Base-by-base conservation (phyloP, 768 basidiomycete genomes). In the Hericium alpestre region DNA sequence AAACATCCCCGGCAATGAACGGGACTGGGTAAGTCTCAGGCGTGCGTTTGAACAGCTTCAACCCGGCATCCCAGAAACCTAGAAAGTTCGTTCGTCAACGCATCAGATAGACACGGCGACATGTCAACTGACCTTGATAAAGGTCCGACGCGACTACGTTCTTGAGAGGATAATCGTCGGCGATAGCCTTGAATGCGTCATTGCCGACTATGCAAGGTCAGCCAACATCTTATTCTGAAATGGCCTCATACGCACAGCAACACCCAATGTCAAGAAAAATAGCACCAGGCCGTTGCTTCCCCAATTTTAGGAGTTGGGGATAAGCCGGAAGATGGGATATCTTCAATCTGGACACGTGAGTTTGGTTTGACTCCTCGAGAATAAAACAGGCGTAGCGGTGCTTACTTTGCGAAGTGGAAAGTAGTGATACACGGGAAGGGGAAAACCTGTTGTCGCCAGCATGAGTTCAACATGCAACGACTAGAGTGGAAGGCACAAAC, bases 1-100 rank as follows among this genome's bases (percentile, higher is more conserved):
- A 76, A 0, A 67, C 72, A 58, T 87, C 76, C 0, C 84, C 85
- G 10, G 73, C 67, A 13, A 86, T 54, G 63, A 87, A 86, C 0
- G 70, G 65, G 0, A 73, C 79, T 1, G 81, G 79, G 66, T 82
- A 85, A 0, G 75, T 72, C 40, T 76, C 69, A 0, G 77, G 74
- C 0, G 72, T 79, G 3, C 78, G 73, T 52, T 66, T 74, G 69
- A 84, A 87, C 15, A 87, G 71, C 47, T 78, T 71, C 9, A 32
- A 32, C 32, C 32, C 32, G 32, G 77, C 71, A 4, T 79, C 72
- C 83, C 83, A 86, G 59, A 81, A 81, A 10, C 70, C 83, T 84
- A 55, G 13, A 39, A 25, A 11, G 38, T 37, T 32, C 4, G 38
- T 23, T 8, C 2, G 6, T 10, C 32, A 38, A 13, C 32, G 4